Evolutionary conservation across 2,329 filamentous ascomycete species (phyloP).

Genomic region (Botryotinia globosa): DNA sequence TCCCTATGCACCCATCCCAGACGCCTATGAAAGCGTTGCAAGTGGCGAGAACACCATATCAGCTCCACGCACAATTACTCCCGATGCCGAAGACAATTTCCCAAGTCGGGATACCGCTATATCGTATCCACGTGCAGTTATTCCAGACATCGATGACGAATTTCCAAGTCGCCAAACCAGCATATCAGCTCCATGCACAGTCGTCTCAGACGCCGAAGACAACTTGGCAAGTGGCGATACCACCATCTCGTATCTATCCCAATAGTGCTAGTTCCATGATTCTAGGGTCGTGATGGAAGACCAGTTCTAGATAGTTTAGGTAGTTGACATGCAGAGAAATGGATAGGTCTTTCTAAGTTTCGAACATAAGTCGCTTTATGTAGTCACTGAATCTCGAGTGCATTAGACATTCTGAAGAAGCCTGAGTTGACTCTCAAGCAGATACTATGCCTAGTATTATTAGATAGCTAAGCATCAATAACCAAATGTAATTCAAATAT

Average conservation of each 20-base stretch:
- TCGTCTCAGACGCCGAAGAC: background rate
- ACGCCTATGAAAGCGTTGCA: fast-evolving
- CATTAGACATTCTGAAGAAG: background rate
- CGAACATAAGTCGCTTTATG: background rate
- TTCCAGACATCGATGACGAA: fast-evolving
- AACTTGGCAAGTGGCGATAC: background rate
- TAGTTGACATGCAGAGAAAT: background rate
- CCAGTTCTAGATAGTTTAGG: background rate
- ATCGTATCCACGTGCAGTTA: background rate
- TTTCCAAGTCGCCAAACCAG: background rate
- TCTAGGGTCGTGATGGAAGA: background rate
- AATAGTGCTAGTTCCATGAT: background rate
- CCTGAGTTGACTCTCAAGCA: background rate
- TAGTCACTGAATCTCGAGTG: background rate
- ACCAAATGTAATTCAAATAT: background rate
- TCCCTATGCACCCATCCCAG: background rate
- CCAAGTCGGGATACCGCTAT: too few species aligned
- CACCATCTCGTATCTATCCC: background rate
- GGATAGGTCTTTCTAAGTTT: background rate
- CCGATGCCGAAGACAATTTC: too few species aligned
- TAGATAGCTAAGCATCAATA: background rate
- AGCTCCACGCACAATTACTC: background rate
- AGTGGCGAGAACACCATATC: background rate
- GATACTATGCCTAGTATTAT: background rate
- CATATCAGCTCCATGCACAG: background rate